These are phyloP conservation scores for Takakia lepidozioides DNA, from an alignment of 225 moss, liverwort and hornwort genomes.

Conservation along the genomic window DNA sequence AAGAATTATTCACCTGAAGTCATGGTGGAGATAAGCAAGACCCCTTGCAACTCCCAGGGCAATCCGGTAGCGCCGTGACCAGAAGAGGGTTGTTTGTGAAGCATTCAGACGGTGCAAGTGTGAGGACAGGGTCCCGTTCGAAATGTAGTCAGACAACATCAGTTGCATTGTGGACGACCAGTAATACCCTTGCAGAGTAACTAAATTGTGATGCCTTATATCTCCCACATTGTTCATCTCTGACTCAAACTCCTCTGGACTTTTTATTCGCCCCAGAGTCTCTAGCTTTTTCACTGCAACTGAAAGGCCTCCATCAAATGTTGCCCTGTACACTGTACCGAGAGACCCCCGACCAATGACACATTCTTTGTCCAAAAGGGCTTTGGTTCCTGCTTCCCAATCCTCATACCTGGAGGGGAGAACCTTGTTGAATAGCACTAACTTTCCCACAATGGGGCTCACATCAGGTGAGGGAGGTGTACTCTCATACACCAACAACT, in stretches of 20 bases:
- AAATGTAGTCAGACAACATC: slow-evolving; percentile 64
- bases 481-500: slow-evolving; percentile 78
- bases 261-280: slow-evolving; percentile 78
- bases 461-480: slow-evolving; percentile 72
- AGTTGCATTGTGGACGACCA: slow-evolving; percentile 97
- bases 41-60: slow-evolving; percentile 79
- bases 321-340: slow-evolving; percentile 76
- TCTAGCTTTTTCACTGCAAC: slow-evolving; percentile 88
- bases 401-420: slow-evolving; percentile 83
- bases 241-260: slow-evolving; percentile 82
- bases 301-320: slow-evolving; percentile 70
- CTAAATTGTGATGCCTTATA: slow-evolving; percentile 66
- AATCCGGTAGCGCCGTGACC: slow-evolving; percentile 51
- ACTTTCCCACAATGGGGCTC: slow-evolving; percentile 78
- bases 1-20: slow-evolving; percentile 36
- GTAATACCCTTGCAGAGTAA: slow-evolving; percentile 85
- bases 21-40: slow-evolving; percentile 79
- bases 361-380: slow-evolving; percentile 72
- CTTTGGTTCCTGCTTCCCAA: slow-evolving; percentile 87
- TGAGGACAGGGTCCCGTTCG: slow-evolving; percentile 55
- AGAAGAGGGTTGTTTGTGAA: slow-evolving; percentile 34
- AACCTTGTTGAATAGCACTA: slow-evolving; percentile 79
- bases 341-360: slow-evolving; percentile 79
- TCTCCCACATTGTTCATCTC: slow-evolving; percentile 78
- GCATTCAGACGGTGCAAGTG: slow-evolving; percentile 46